Percentiles rank a stretch among this genome's conserved stretches.
phyloP scores from a whole-genome alignment of 192 early-diverging fungal species.

The Dispira simplex region DNA sequence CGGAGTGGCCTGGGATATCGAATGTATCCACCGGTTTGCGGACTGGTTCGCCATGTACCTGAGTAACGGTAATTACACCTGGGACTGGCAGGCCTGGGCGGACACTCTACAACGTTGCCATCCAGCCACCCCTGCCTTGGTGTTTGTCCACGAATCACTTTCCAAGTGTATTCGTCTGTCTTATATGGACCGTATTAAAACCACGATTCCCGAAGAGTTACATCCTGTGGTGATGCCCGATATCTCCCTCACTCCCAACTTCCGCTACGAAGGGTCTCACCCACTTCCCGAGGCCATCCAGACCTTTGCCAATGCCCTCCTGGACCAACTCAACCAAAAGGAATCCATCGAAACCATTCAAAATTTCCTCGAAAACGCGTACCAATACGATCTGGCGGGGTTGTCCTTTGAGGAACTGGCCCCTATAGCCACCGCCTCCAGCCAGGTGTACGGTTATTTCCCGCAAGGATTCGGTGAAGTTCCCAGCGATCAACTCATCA shows the following conservation, averaged over 20 bases:
- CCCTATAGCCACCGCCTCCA: background rate
- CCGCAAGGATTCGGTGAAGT: background rate
- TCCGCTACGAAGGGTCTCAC: conserved; percentile 31
- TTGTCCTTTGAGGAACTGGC: background rate
- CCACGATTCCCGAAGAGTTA: conserved; percentile 54
- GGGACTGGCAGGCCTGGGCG: conserved; percentile 79
- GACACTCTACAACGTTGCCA: conserved; percentile 16
- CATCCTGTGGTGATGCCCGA: conserved; percentile 37
- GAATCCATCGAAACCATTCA: background rate
- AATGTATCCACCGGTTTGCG: conserved; percentile 64
- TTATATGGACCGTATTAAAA: conserved; percentile 80
- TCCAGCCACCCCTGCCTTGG: background rate
- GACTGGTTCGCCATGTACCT: conserved; percentile 87
- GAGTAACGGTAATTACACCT: conserved; percentile 82
- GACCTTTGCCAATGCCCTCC: background rate
- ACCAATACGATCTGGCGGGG: background rate
- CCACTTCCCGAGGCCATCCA: background rate
- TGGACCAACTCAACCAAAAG: background rate
- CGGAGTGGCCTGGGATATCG: conserved; percentile 42
- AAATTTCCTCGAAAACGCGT: background rate
- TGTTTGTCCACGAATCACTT: conserved; percentile 75
- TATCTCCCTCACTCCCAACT: conserved; percentile 49
- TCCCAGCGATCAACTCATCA: background rate
- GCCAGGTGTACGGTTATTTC: background rate
- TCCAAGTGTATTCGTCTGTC: conserved; percentile 72